These are phyloP conservation scores for Camellia japonica DNA, from an alignment of 148 eudicot species.

Conservation along the genomic window DNA sequence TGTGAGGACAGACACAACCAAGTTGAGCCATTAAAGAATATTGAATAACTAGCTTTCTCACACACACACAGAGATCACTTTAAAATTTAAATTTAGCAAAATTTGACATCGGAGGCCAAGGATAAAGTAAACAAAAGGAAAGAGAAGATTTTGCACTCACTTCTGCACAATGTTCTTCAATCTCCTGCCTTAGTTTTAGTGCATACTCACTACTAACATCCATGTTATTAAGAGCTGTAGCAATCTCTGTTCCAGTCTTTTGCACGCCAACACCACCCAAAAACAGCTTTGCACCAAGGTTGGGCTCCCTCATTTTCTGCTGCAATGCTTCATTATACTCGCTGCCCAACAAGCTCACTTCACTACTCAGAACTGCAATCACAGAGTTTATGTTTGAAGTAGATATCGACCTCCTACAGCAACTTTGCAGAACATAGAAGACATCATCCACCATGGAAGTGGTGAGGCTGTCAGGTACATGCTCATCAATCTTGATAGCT, in stretches of 20 bases:
- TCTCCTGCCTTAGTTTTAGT: conserved; percentile 84
- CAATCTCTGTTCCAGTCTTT: conserved; percentile 86
- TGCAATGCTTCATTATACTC: conserved; percentile 93
- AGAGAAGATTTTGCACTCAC: conserved; percentile 31
- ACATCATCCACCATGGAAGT: conserved; percentile 99
- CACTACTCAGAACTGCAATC: conserved; percentile 70
- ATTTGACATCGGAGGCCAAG: background rate
- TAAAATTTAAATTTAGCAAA: background rate
- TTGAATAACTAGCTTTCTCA: background rate
- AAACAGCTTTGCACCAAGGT: conserved; percentile 87
- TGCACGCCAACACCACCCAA: conserved; percentile 91
- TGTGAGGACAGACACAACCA: background rate
- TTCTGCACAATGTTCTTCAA: conserved; percentile 91
- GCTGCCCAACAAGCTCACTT: conserved; percentile 73
- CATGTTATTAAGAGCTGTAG: conserved; percentile 85
- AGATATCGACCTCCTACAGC: conserved; percentile 84
- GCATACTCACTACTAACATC: conserved; percentile 91
- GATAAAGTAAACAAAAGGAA: background rate
- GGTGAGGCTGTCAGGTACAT: conserved; percentile 80
- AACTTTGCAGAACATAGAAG: conserved; percentile 89
- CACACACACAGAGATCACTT: background rate
- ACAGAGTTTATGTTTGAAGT: conserved; percentile 88
- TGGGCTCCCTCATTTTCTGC: conserved; percentile 87
- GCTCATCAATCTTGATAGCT: conserved; percentile 89
- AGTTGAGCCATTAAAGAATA: background rate